Base-by-base conservation (phyloP, 768 basidiomycete species). In the Russula sp. region DNA sequence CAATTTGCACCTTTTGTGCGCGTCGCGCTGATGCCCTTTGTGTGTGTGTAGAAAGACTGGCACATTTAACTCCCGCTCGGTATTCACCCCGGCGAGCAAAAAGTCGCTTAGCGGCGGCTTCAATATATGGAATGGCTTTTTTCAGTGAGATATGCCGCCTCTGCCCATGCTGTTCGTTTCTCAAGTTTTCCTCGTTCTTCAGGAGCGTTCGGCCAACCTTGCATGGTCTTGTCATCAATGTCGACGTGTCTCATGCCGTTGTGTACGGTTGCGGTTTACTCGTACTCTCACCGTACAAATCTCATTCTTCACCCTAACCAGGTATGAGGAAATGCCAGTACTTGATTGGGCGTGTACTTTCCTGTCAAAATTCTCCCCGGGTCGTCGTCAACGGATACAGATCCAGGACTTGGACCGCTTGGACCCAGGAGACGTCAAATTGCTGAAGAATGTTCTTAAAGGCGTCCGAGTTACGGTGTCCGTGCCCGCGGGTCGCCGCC, bases 61-160 rank as follows among this genome's bases (percentile, higher is more conserved):
- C 50, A 65, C 67, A 22, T 67, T 48, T 56, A 67, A 67, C 26
- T 24, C 16, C 22, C 67, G 67, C 16, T 67, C 67, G 5, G 64
- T 67, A 18, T 67, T 67, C 51, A 67, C 67, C 13, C 6, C 63
- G 9, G 30, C 54, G 5, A 60, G 34, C 52, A 61, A 20, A 32
- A 61, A 61, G 14, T 42, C 57, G 14, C 13, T 67, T 34, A 61
- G 64, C 28, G 63, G 63, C 18, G 67, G 67, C 11, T 67, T 67
- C 52, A 60, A 67, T n/a, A 56, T 67, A 13, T 67, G 67, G 67
- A 66, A 65, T 5, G 67, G 67, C 18, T 67, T 57, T 46, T 67
- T 67, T 9, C 67, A 67, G 67, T 67, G 38, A n/a, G 67, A 28
- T 20, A 2, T 32, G 22, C 34, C 4, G 4, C 30, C 30, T 20